These are phyloP conservation scores for Sordariomycetes sp. DNA, from an alignment of 2,329 filamentous ascomycete genomes.

Conservation along the genomic window DNA sequence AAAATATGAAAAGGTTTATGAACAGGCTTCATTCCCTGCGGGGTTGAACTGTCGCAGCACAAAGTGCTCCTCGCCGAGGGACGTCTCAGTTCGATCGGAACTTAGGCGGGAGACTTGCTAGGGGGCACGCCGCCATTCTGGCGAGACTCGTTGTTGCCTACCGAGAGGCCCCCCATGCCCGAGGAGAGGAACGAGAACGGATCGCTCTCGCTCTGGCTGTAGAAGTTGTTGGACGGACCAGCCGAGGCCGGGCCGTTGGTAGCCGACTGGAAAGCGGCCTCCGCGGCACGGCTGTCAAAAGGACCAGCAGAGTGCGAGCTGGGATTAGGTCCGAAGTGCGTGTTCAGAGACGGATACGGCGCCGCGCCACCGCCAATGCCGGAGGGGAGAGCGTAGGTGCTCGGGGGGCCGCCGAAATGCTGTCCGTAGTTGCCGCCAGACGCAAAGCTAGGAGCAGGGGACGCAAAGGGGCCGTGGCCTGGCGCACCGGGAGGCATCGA, in stretches of 20 bases:
- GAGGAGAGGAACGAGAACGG: conserved; percentile 70
- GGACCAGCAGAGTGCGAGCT: conserved; percentile 72
- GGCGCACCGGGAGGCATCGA: conserved; percentile 57
- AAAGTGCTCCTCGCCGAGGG: not conserved
- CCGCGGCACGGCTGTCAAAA: conserved; percentile 86
- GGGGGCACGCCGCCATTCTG: conserved; percentile 47
- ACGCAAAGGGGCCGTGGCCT: conserved; percentile 63
- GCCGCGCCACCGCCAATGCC: conserved; percentile 63
- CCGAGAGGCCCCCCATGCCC: conserved; percentile 59
- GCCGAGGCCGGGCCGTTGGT: conserved; percentile 69
- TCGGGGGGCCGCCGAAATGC: conserved; percentile 78
- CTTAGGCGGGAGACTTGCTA: conserved; percentile 47
- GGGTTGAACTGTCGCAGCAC: not conserved
- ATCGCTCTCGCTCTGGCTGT: conserved; percentile 49
- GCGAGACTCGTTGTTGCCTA: conserved; percentile 50
- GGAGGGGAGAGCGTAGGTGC: conserved; percentile 79
- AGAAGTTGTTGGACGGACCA: conserved; percentile 52
- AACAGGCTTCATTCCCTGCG: not conserved
- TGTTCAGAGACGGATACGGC: conserved; percentile 66
- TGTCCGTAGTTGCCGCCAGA: conserved; percentile 54
- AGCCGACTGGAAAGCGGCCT: conserved; percentile 86
- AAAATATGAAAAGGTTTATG: not conserved
- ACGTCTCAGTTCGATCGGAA: not conserved
- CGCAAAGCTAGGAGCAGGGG: conserved; percentile 50
- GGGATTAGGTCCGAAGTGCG: conserved; percentile 64